A percentile compares a stretch with the other conserved stretches of the same genome.
Conservation (phyloP, 345 rosid genomes). For the Tarenaya hassleriana region DNA sequence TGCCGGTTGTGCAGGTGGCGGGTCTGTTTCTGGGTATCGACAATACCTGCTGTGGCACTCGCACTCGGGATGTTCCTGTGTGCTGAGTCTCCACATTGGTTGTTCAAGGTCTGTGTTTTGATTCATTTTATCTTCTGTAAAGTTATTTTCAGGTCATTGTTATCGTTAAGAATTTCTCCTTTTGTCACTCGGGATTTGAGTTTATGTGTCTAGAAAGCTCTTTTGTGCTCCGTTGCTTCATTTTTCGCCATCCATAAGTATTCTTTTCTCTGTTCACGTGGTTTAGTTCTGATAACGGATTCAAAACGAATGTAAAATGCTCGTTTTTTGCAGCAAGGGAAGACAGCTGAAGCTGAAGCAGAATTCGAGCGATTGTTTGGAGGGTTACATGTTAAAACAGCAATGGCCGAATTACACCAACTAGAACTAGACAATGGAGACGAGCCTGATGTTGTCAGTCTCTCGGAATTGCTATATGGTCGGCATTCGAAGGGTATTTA, state of each 20-base stretch:
- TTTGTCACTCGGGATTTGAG: no score
- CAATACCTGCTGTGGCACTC: constrained; percentile 75
- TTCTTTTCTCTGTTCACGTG: no score
- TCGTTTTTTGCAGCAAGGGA: constrained; percentile 62
- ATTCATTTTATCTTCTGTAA: no score
- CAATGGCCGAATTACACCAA: constrained; percentile 73
- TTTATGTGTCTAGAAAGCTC: no score
- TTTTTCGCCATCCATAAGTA: no score
- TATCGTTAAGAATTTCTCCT: no score
- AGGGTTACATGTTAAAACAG: constrained; percentile 66
- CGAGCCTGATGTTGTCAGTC: constrained; percentile 48
- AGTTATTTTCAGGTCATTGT: no score
- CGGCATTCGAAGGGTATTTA: constrained; percentile 79
- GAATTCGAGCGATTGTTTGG: constrained; percentile 85
- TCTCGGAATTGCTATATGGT: constrained; percentile 66
- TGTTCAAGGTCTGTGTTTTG: constrained; percentile 61
- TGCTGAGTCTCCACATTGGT: constrained; percentile 89
- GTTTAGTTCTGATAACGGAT: no score
- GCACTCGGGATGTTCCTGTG: constrained; percentile 74
- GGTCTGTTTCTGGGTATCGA: constrained; percentile 78
- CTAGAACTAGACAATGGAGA: constrained; percentile 68
- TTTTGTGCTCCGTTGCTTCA: no score
- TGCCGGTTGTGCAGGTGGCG: constrained; percentile 69
- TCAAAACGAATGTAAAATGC: no score
- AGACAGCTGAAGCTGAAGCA: constrained; percentile 72